Conservation (phyloP, 2,329 filamentous ascomycete species). For the Thelonectria blattea region DNA sequence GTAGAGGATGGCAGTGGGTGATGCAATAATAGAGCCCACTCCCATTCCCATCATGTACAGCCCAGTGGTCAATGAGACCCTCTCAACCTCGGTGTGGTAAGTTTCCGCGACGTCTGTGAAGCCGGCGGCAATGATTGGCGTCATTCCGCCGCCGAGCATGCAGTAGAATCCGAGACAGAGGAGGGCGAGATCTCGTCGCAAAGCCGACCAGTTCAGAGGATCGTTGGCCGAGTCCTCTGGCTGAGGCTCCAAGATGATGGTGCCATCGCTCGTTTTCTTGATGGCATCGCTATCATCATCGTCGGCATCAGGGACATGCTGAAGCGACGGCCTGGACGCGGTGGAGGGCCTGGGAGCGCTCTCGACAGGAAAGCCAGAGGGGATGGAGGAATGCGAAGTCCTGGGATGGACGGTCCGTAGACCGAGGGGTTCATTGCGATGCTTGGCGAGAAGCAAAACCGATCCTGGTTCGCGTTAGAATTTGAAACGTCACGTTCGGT, state of each 20-base stretch:
- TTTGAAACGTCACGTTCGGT: not conserved
- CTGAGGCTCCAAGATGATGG: conserved; percentile 88
- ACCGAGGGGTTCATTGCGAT: conserved; percentile 65
- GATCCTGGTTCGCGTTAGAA: conserved; percentile 52
- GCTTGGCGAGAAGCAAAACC: conserved; percentile 60
- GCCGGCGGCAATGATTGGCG: conserved; percentile 85
- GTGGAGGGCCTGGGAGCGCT: conserved; percentile 39
- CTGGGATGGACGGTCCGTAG: conserved; percentile 62
- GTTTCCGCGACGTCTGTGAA: conserved; percentile 79
- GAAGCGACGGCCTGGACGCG: conserved; percentile 18
- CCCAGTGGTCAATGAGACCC: conserved; percentile 86
- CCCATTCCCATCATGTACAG: conserved; percentile 95
- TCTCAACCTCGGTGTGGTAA: conserved; percentile 69
- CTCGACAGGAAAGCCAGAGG: conserved; percentile 51
- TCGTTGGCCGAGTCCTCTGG: conserved; percentile 91
- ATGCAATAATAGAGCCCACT: conserved; percentile 81
- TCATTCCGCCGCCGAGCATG: conserved; percentile 92
- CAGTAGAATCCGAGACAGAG: conserved; percentile 89
- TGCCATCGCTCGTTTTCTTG: conserved; percentile 82
- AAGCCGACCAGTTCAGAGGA: conserved; percentile 87
- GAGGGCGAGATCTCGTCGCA: conserved; percentile 80
- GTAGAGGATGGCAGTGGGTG: conserved; percentile 87
- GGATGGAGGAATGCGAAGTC: conserved; percentile 64
- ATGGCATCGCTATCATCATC: conserved; percentile 49
- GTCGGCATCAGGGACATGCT: conserved; percentile 22